A percentile compares a stretch with the other conserved stretches of the same genome.
Conservation (phyloP, 768 basidiomycete species). For the Hortiboletus flavorubellus region DNA sequence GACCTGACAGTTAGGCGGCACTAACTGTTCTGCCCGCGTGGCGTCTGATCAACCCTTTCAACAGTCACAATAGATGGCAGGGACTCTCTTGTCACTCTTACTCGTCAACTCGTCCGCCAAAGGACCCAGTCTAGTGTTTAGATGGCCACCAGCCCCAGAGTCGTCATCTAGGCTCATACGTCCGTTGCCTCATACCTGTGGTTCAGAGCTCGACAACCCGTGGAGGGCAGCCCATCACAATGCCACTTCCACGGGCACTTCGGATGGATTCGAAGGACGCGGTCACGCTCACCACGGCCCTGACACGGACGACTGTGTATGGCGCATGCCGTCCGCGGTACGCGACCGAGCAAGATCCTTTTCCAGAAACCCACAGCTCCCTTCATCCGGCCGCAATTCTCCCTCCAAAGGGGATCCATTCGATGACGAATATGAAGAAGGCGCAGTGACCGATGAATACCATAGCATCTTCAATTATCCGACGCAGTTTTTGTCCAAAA, state of each 20-base stretch:
- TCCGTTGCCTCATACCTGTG: constrained; percentile 52
- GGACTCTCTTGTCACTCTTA: constrained; percentile 75
- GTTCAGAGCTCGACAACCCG: constrained; percentile 61
- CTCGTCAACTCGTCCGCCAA: constrained; percentile 84
- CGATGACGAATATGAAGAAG: constrained; percentile 33
- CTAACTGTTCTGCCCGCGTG: neutral
- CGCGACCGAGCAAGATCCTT: constrained; percentile 54
- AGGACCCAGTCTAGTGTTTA: constrained; percentile 73
- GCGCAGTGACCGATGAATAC: constrained; percentile 47
- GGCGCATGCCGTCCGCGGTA: constrained; percentile 52
- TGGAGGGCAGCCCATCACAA: constrained; percentile 64
- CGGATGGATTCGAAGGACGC: constrained; percentile 9
- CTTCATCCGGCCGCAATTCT: constrained; percentile 50
- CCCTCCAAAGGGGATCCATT: constrained; percentile 45
- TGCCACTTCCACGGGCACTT: constrained; percentile 30
- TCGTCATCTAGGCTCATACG: constrained; percentile 68
- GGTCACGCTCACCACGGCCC: neutral
- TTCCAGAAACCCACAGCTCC: constrained; percentile 41
- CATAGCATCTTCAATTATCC: constrained; percentile 77
- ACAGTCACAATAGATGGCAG: constrained; percentile 36
- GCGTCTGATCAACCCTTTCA: neutral
- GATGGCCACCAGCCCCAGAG: constrained; percentile 77
- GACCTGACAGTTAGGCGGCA: neutral
- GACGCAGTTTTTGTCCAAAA: constrained; percentile 72
- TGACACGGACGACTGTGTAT: constrained; percentile 51